These are phyloP conservation scores for Saccharomyces hybrid DNA, from an alignment of 1,139 yeast species.

Conservation along the genomic window DNA sequence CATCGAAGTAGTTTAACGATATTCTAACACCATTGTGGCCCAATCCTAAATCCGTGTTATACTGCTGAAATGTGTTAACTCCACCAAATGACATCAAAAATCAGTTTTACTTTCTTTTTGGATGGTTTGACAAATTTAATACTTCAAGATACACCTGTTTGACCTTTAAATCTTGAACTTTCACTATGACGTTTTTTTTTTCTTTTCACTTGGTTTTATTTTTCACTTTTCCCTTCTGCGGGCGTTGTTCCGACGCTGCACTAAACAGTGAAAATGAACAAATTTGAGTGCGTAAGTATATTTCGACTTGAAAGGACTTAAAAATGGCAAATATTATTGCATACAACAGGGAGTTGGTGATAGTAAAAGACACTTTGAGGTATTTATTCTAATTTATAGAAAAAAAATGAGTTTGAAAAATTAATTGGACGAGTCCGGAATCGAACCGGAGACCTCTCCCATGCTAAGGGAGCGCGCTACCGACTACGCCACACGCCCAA, in stretches of 20 bases:
- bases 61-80: constrained; percentile 23
- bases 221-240: neutral
- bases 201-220: neutral
- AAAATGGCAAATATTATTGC: neutral
- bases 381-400: neutral
- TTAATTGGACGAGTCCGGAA: constrained; percentile 73
- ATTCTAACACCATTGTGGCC: constrained; percentile 54
- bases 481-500: constrained; percentile 89
- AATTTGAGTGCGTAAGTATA: neutral
- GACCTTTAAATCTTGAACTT: neutral
- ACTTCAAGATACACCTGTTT: neutral
- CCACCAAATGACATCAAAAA: constrained; percentile 27
- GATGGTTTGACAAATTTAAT: neutral
- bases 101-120: neutral
- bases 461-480: constrained; percentile 90
- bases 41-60: constrained; percentile 27
- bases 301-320: neutral
- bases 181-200: neutral
- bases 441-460: constrained; percentile 88
- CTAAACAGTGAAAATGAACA: neutral
- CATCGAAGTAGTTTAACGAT: constrained; percentile 68
- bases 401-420: neutral
- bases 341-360: neutral
- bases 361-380: neutral
- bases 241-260: neutral